Evolutionary conservation across 352 stramenopile species (phyloP), one percentile per base, ranked within the genome.

Genomic region (Pythium dissotocum): DNA sequence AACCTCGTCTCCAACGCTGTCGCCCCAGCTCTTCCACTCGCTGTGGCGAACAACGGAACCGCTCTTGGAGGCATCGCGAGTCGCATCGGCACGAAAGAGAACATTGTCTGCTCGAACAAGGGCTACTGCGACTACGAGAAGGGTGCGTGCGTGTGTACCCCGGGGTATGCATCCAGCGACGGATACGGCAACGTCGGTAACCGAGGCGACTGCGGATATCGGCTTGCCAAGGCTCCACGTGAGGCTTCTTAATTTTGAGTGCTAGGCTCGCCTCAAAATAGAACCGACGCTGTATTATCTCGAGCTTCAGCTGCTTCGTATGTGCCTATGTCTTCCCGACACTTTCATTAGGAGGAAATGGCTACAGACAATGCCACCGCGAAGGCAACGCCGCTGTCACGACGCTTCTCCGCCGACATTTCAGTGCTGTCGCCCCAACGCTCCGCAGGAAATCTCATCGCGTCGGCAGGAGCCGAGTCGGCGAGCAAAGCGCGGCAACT

Each of bases 61-160:
- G 32, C 36, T 6, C 76, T 91, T n/a, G 65, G 61, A 18, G 73
- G 73, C 0, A 60, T 87, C 8, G 6, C 57, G 46, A 85, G 80
- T 38, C 74, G 87, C 32, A 77, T 75, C 6, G 94, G 94, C 7
- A 98, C 91, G 0, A 98, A 97, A 67, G 94, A 98, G 64, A 87
- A 91, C 60, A 77, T 65, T 4, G 69, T 90, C 8, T 98, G 94
- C 76, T 92, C 90, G 9, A 96, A 95, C 72, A 87, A 89, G 61
- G 94, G 94, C 8, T 74, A 84, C 44, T 98, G 94, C 75, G 83
- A 98, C 61, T 73, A 75, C 49, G 67, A 73, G 1, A 73, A 66
- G 9, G 86, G 83, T 0, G 68, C 76, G 9, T 94, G 86, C 62
- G 52, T 69, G 6, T 94, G 86, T 40, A 67, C 67, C 0, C 52